Base-by-base conservation (phyloP, 306 rosid species). In the Fragaria nilgerrensis region DNA sequence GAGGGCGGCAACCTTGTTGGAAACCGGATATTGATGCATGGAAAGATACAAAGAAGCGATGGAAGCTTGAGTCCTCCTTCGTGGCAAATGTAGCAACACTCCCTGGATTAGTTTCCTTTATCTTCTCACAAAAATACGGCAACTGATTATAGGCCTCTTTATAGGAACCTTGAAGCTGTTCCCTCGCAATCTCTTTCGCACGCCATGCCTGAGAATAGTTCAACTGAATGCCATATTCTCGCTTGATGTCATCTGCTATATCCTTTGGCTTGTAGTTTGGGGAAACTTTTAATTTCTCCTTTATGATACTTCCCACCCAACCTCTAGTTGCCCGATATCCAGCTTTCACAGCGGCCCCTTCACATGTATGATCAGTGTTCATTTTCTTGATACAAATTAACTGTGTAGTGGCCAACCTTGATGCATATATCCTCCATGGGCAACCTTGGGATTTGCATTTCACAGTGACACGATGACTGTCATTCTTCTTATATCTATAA, bases 181-280 rank as follows among this genome's bases (percentile, higher is more conserved):
- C 97, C 82, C 98, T 89, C 2, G 97, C 98, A 79, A 95, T 90
- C 88, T 92, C 97, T 86, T 95, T 95, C 7, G 97, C 98, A 53
- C 97, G 97, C 97, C 96, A 92, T 68, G 98, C 98, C 91, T 95
- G 97, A 66, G 98, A 95, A 84, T 95, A 95, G 70, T 92, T 95
- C 83, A 95, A 85, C 70, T 92, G 96, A 78, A 95, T 89, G 71
- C 98, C 98, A 74, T 92, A 95, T 72, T 95, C 98, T 47, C 97
- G 90, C 77, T 92, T 86, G 82, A 95, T 92, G 84, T 92, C 97
- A 61, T 89, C 90, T 19, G 97, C 98, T 19, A 95, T 95, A 85
- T 89, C 97, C 92, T 92, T 95, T 55, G 98, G 98, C 87, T 86
- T 95, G 88, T 95, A 95, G 84, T 88, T 92, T 56, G 97, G 97